Evolutionary conservation across 2,329 filamentous ascomycete genomes (phyloP).

Genomic region (Paecilomyces formosus): DNA sequence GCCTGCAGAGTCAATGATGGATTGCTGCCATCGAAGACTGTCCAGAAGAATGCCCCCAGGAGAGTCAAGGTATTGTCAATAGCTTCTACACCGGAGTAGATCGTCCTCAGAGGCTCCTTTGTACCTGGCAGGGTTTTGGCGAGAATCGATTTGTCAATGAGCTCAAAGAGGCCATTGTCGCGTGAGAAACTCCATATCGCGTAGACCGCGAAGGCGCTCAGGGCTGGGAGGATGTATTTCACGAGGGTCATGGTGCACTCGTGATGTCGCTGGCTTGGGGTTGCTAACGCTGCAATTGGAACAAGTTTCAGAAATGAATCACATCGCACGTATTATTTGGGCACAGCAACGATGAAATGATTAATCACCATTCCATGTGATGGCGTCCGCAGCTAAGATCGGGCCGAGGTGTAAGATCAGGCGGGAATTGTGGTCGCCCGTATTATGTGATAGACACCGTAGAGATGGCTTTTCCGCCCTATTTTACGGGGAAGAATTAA

Average conservation of each 20-base stretch:
- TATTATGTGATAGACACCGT: no score
- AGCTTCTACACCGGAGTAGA: neutral
- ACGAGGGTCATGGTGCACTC: neutral
- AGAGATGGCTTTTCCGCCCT: no score
- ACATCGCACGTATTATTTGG: no score
- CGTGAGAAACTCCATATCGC: neutral
- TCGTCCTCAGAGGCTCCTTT: neutral
- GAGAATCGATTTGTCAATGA: neutral
- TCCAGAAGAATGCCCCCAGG: constrained; percentile 1
- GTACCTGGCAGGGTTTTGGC: neutral
- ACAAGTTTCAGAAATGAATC: no score
- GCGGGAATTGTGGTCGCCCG: no score
- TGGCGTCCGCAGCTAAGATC: no score
- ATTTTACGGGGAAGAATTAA: no score
- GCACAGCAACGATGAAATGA: no score
- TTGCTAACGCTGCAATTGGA: no score
- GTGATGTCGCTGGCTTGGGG: no score
- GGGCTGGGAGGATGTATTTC: neutral
- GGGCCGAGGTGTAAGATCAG: no score
- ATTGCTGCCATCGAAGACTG: neutral
- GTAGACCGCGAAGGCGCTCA: neutral
- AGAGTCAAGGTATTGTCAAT: neutral
- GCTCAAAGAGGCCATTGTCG: neutral
- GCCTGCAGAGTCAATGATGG: neutral
- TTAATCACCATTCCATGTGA: no score